Base-by-base conservation (phyloP, 805 yeast species). In the Ogataea ganodermae region DNA sequence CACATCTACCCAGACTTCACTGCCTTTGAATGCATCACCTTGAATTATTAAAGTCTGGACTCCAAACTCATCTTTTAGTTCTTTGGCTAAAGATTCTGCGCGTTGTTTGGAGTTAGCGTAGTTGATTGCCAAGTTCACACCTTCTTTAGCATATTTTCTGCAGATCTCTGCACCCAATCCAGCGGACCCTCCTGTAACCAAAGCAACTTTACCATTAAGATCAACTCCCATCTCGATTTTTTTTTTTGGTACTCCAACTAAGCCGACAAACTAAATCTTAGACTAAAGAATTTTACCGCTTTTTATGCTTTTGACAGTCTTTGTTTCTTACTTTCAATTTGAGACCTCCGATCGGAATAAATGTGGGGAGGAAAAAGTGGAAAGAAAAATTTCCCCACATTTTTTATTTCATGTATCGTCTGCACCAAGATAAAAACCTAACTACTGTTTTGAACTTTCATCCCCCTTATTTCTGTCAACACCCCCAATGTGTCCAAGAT, bases 141-240 rank as follows among this genome's bases (percentile, higher is more conserved):
- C 73, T 44, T 67, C 68, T 2, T 58, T 58, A 2, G 73, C 73
- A 35, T 68, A 65, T 42, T 66, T 65, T 16, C 48, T 55, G 21
- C 67, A 65, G 3, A 66, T 57, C 1, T 57, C 65, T 0, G 71
- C 72, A 3, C 73, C 73, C 18, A 69, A 56, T 1, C 72, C 73
- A 2, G 71, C 63, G 8, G 66, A 56, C 5, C 63, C 62, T 12
- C 63, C 66, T 2, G 64, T 59, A 14, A 69, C 57, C 31, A 68
- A 58, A 3, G 67, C 71, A 28, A 50, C 49, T 35, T 64, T 66
- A 18, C 63, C 65, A 24, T 48, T 51, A 35, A 61, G 53, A 42
- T 50, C 37, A 20, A 58, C 48, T 12, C 28, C 32, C 49, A 45
- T 45, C n/a, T 36, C 22, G 28, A 18, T 8, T n/a, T 32, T 32